phyloP scores from a whole-genome alignment of 2,329 filamentous ascomycete genomes.

The Penicillium sp. region DNA sequence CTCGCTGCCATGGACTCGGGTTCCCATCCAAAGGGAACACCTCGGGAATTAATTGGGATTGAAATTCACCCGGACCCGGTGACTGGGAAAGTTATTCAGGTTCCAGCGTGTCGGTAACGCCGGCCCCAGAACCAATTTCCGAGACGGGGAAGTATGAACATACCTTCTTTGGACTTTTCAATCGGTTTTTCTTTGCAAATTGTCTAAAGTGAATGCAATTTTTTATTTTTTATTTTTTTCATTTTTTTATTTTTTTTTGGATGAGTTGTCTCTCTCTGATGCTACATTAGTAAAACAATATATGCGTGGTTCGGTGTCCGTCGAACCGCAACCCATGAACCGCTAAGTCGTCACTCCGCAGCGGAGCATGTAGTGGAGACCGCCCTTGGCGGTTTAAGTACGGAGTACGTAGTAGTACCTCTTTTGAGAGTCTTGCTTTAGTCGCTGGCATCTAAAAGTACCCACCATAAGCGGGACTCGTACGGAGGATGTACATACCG shows the following conservation, averaged over 20 bases:
- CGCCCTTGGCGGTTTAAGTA: background rate
- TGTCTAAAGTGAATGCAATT: background rate
- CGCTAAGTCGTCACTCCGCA: background rate
- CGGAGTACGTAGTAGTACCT: background rate
- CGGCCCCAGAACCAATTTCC: constrained; percentile 17
- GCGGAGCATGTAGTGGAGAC: background rate
- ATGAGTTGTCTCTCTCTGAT: background rate
- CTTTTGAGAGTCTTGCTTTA: constrained; percentile 2
- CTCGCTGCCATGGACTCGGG: constrained; percentile 17
- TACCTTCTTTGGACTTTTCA: background rate
- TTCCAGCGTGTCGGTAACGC: constrained; percentile 25
- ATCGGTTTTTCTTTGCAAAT: background rate
- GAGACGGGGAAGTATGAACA: background rate
- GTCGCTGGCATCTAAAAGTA: background rate
- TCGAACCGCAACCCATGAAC: background rate
- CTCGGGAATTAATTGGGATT: constrained; percentile 12
- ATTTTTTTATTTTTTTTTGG: no score
- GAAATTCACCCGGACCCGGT: constrained; percentile 18
- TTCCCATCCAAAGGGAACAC: constrained; percentile 16
- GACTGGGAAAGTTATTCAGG: constrained; percentile 21
- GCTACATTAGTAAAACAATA: background rate
- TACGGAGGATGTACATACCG: background rate
- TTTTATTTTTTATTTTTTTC: background rate
- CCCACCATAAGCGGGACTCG: background rate
- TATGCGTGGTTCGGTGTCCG: background rate